phyloP scores from a whole-genome alignment of 352 stramenopile genomes.

The Globisporangium acanthophoron region DNA sequence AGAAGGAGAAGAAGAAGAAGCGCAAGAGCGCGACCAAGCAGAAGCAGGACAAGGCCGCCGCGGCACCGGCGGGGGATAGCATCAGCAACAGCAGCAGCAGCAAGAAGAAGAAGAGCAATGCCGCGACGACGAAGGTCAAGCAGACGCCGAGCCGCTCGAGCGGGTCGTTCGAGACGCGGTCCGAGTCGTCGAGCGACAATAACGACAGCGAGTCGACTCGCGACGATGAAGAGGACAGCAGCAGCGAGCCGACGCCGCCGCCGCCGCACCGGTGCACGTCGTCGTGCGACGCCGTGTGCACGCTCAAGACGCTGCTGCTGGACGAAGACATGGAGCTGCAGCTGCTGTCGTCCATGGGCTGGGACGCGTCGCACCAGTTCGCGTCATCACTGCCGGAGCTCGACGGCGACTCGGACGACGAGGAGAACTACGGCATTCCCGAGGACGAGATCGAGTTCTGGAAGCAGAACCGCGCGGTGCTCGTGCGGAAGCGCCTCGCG shows the following conservation, averaged over 20 bases:
- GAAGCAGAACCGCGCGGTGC: slow-evolving; percentile 74
- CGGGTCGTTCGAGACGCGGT: slow-evolving; percentile 31
- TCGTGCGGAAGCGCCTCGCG: slow-evolving; percentile 69
- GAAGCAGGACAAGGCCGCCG: slow-evolving; percentile 35
- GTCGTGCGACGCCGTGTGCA: slow-evolving; percentile 45
- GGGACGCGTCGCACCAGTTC: slow-evolving; percentile 60
- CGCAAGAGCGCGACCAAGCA: slow-evolving; percentile 73
- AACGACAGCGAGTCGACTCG: slow-evolving; percentile 31
- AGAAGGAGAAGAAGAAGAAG: slow-evolving; percentile 89
- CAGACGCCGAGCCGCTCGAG: slow-evolving; percentile 14
- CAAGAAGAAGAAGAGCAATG: slow-evolving; percentile 9
- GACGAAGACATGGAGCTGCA: slow-evolving; percentile 74
- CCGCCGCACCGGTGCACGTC: slow-evolving; percentile 40
- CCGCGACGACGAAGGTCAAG: slow-evolving; percentile 21
- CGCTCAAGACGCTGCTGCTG: slow-evolving; percentile 40
- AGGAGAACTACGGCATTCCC: slow-evolving; percentile 74
- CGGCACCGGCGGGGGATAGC: slow-evolving; percentile 22
- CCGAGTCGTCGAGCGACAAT: slow-evolving; percentile 27
- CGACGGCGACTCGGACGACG: slow-evolving; percentile 70
- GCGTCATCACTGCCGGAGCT: slow-evolving; percentile 56
- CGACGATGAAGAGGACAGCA: slow-evolving; percentile 21
- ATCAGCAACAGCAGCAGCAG: slow-evolving; percentile 12
- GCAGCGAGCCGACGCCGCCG: slow-evolving; percentile 16
- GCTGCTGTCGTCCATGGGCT: slow-evolving; percentile 82
- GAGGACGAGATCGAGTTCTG: slow-evolving; percentile 84